Base-by-base conservation (phyloP, 2,329 filamentous ascomycete genomes). In the Clonostachys chloroleuca region DNA sequence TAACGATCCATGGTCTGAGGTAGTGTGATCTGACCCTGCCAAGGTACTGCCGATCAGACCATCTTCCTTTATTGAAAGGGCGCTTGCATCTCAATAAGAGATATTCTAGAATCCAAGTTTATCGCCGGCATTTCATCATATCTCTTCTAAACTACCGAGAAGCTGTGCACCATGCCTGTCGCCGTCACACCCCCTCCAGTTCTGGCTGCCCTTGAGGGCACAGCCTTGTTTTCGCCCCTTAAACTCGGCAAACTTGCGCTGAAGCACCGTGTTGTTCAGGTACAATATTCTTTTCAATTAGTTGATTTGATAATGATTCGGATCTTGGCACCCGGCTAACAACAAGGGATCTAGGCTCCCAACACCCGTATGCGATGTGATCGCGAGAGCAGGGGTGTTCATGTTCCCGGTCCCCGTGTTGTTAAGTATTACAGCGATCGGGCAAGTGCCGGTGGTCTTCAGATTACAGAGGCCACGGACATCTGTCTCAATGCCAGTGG, bases 231-330 rank as follows among this genome's bases (percentile, higher is more conserved):
- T 50, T 52, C 57, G 2, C 59, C 65, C 9, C 42, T 68, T 36
- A 61, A 60, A 47, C 42, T 70, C 39, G 67, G 67, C 20, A 54
- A 57, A 14, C 46, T 59, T 30, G 51, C 50, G 8, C 56, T 70
- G 24, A 54, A 60, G 34, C 67, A 70, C 49, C 63, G 67, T 24
- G 58, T 69, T 20, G 60, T 66, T 10, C 62, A 66, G 57, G 65
- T 61, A 34, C 24, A 46, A 24, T n/a, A 17, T n/a, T 14, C 36
- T 16, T 20, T 12, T 12, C 3, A 6, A 8, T 24, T 12, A 13
- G 7, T 35, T 13, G 6, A 17, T 20, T 43, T n/a, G 14, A 10
- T 3, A 16, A 43, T 12, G 3, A 17, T n/a, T 13, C 39, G 24
- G 12, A 14, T 8, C 34, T 20, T n/a, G n/a, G 35, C 9, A 9